phyloP scores from a whole-genome alignment of 768 basidiomycete species.

The Collybia mongolica region DNA sequence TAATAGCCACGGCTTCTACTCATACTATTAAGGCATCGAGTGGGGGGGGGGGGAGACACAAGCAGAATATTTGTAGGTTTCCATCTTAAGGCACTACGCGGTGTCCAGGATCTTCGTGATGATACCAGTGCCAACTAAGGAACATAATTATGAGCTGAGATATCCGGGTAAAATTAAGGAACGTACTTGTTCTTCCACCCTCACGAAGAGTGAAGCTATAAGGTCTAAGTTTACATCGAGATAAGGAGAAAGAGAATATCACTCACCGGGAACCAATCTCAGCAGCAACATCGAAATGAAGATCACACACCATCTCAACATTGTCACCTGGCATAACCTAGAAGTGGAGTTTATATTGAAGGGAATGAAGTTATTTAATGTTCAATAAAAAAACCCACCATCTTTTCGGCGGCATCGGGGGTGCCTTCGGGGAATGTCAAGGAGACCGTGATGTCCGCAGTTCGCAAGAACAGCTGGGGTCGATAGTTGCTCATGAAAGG shows the following conservation, averaged over 20 bases:
- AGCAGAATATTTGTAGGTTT: neutral
- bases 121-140: constrained; percentile 87
- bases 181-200: constrained; percentile 86
- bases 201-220: constrained; percentile 86
- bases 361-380: no score
- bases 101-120: constrained; percentile 73
- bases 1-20: constrained; percentile 4
- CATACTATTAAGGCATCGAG: neutral
- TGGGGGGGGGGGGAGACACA: constrained; percentile 11
- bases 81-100: neutral
- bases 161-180: neutral
- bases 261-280: constrained; percentile 80
- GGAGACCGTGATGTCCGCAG: constrained; percentile 86
- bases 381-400: constrained; percentile 45
- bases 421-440: constrained; percentile 88
- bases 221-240: constrained; percentile 6
- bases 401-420: constrained; percentile 78
- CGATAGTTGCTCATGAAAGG: constrained; percentile 94
- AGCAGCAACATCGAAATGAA: constrained; percentile 84
- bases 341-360: neutral
- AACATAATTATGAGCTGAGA: constrained; percentile 6
- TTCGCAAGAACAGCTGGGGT: constrained; percentile 94
- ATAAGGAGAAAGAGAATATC: constrained; percentile 3
- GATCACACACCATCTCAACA: constrained; percentile 84
- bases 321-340: constrained; percentile 98